phyloP scores from a whole-genome alignment of 2,329 filamentous ascomycete genomes.

The Xylaria sp. region DNA sequence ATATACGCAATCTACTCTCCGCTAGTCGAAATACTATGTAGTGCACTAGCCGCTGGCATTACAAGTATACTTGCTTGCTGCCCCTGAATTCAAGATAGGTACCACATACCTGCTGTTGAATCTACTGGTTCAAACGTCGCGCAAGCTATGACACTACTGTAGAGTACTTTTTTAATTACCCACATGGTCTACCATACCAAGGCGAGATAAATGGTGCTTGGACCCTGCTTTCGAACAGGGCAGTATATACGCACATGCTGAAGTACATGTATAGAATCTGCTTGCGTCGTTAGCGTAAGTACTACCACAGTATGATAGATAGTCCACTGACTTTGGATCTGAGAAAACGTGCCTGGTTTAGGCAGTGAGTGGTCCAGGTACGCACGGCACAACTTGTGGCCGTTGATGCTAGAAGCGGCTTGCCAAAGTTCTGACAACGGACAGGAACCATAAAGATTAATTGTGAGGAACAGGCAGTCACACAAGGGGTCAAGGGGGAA shows the following conservation, averaged over 20 bases:
- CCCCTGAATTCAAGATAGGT: background rate
- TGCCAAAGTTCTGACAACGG: conserved; percentile 1
- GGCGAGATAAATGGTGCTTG: background rate
- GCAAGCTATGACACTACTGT: background rate
- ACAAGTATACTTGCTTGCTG: no score
- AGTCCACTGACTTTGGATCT: no score
- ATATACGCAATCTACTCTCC: no score
- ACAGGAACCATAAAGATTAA: background rate
- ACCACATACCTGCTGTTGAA: no score
- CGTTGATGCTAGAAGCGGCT: background rate
- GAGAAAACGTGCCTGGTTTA: conserved; percentile 18
- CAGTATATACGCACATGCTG: no score
- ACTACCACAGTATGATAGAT: background rate
- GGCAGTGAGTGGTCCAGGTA: no score
- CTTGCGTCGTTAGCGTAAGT: no score
- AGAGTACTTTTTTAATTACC: background rate
- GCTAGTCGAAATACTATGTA: no score
- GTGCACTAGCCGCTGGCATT: no score
- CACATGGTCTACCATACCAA: conserved; percentile 6
- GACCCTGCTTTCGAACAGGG: conserved; percentile 14
- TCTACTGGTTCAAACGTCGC: no score
- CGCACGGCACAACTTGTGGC: conserved; percentile 10
- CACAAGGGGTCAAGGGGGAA: background rate
- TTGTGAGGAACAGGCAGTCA: background rate
- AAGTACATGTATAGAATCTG: no score